phyloP scores from a whole-genome alignment of 2,329 filamentous ascomycete genomes.

The Monosporascus sp. region DNA sequence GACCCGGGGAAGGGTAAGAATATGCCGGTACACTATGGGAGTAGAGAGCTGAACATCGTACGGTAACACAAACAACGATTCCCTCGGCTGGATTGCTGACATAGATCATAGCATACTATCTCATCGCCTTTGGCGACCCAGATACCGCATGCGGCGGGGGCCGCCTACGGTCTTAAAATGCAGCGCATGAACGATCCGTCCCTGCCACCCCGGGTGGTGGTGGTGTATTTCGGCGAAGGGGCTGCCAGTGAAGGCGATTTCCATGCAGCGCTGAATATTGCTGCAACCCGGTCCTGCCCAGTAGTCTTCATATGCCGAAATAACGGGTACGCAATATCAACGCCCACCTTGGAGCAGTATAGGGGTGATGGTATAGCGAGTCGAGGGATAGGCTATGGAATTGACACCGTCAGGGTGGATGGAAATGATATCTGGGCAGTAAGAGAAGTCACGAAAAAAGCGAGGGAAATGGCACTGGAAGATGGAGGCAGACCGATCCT shows the following conservation, averaged over 20 bases:
- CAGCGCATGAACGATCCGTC: conserved; percentile 69
- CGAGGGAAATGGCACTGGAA: conserved; percentile 70
- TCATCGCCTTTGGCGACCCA: conserved; percentile 83
- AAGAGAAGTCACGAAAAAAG: conserved; percentile 70
- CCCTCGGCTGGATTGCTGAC: conserved; percentile 7
- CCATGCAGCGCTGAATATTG: conserved; percentile 85
- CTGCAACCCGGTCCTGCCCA: conserved; percentile 80
- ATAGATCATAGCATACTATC: conserved; percentile 64
- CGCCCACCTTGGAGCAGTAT: conserved; percentile 85
- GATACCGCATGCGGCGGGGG: conserved; percentile 81
- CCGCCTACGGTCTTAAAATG: conserved; percentile 82
- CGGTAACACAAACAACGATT: conserved; percentile 23
- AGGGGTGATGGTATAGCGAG: conserved; percentile 87
- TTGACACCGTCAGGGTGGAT: conserved; percentile 86
- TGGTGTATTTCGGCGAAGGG: conserved; percentile 86
- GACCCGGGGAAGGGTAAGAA: conserved; percentile 81
- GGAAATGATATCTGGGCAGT: conserved; percentile 95
- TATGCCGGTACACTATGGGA: conserved; percentile 97
- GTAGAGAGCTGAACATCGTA: conserved; percentile 76
- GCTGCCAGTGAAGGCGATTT: conserved; percentile 90
- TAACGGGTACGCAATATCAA: conserved; percentile 88
- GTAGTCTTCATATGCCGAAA: conserved; percentile 89
- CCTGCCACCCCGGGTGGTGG: conserved; percentile 62
- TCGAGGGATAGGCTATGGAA: conserved; percentile 84
- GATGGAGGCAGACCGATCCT: conserved; percentile 79